Evolutionary conservation across 2,329 filamentous ascomycete genomes (phyloP), one percentile per base, ranked within the genome.

Genomic region (Rutstroemia sp.): DNA sequence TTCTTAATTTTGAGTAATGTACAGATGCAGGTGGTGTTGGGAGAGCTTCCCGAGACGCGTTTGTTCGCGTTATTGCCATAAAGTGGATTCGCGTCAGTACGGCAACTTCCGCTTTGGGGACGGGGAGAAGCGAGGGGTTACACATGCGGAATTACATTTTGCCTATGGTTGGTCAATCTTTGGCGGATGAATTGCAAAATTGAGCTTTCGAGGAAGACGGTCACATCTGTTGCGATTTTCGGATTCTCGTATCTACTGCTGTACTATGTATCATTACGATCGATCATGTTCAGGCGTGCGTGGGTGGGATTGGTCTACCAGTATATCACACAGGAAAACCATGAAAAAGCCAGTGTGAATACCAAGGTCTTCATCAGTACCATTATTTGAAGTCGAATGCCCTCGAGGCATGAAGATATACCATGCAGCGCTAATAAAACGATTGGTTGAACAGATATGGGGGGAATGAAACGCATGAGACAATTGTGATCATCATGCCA

Each of bases 381-480:
- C 50, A 34, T n/a, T 30, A 37, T 21, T 12, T 34, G 23, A 42
- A 18, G 25, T n/a, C 25, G 10, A 12, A 12, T 8, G 38, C 51
- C 41, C 9, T 30, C 9, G 9, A n/a, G 44, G 19, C 27, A 18
- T 45, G 23, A 34, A 52, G 30, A 14, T 16, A 52, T 44, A 52
- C 18, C 19, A 52, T 44, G 49, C 46, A 45, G 27, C 54, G 47
- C 41, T 51, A 46, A 46, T 19, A 56, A 37, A 52, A 56, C 48
- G 54, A 56, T 38, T 52, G 54, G 52, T 44, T 27, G 38, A 34
- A 49, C 45, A 49, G 19, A 23, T n/a, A 49, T 19, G 44, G 30
- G 25, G 9, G 18, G 37, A 25, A n/a, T 49, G 52, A 49, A 54
- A 54, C 21, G 52, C 45, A 49, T 41, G 19, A 16, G 18, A 25